phyloP scores from a whole-genome alignment of 305 asterid genomes.

The Fraxinus xanthoxyloides region DNA sequence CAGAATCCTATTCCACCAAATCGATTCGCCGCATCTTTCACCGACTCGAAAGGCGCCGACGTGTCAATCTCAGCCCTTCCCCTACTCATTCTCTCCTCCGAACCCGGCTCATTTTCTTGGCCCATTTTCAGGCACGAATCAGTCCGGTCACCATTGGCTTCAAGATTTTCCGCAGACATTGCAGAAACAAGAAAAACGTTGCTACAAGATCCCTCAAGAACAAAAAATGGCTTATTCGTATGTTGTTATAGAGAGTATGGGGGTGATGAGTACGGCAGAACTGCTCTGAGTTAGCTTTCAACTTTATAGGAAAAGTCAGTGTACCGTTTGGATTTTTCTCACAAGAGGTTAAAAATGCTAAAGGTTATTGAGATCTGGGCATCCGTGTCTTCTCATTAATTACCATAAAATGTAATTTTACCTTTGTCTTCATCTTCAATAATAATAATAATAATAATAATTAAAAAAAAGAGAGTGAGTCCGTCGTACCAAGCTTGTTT shows the following conservation, averaged over 20 bases:
- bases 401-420: neutral
- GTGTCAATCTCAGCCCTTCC: slow-evolving; percentile 77
- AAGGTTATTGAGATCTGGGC: slow-evolving; percentile 3
- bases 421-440: neutral
- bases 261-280: neutral
- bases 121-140: slow-evolving; percentile 28
- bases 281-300: slow-evolving; percentile 19
- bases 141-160: slow-evolving; percentile 6
- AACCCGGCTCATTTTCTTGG: slow-evolving; percentile 7
- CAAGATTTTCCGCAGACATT: slow-evolving; percentile 32
- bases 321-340: slow-evolving; percentile 43
- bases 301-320: neutral
- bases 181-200: slow-evolving; percentile 8
- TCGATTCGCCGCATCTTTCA: slow-evolving; percentile 77
- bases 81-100: neutral
- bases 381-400: neutral
- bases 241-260: neutral
- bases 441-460: too few relatives aligned
- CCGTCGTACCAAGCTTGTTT: too few relatives aligned
- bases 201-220: neutral
- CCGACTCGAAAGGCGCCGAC: slow-evolving; percentile 91
- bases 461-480: too few relatives aligned
- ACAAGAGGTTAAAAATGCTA: neutral
- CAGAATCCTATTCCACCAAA: slow-evolving; percentile 95
- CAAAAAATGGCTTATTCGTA: neutral